phyloP scores from a whole-genome alignment of 495 filamentous ascomycete species.

The Aspergillus olivimuriae region DNA sequence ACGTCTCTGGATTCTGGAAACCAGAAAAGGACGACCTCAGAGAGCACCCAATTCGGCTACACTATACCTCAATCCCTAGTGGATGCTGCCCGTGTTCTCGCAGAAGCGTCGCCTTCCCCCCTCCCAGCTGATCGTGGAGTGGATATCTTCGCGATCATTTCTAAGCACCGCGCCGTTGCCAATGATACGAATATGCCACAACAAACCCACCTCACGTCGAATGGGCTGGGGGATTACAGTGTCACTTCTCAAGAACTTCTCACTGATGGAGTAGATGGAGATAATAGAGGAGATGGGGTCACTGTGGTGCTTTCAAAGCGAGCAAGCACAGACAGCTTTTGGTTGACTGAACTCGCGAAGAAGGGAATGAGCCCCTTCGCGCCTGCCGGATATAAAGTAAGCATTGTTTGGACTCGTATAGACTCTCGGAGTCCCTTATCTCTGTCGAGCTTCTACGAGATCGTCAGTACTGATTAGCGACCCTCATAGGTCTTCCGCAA shows the following conservation, averaged over 20 bases:
- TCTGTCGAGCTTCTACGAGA: not conserved
- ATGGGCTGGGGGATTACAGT: not conserved
- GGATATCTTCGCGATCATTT: not conserved
- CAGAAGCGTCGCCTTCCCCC: conserved; percentile 6
- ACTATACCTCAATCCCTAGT: conserved; percentile 1
- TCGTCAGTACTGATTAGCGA: not conserved
- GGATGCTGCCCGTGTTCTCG: conserved; percentile 11
- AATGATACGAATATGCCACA: conserved; percentile 5
- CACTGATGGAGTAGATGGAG: not conserved
- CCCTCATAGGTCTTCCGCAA: conserved; percentile 18
- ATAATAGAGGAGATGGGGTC: not conserved
- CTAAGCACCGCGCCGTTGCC: not conserved
- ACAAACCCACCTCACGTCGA: not conserved
- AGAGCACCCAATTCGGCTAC: conserved; percentile 4
- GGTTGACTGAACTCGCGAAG: conserved; percentile 9
- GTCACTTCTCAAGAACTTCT: not conserved
- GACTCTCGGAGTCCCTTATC: no score
- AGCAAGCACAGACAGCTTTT: conserved; percentile 3
- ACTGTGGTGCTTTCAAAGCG: not conserved
- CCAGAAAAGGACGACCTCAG: not conserved
- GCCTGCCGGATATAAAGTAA: conserved; percentile 10
- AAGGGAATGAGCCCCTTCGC: conserved; percentile 11
- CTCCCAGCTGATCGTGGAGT: conserved; percentile 5
- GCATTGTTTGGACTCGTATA: no score
- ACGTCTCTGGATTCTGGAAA: not conserved